Evolutionary conservation across 805 yeast genomes (phyloP).

Genomic region (Metschnikowia gruessii): DNA sequence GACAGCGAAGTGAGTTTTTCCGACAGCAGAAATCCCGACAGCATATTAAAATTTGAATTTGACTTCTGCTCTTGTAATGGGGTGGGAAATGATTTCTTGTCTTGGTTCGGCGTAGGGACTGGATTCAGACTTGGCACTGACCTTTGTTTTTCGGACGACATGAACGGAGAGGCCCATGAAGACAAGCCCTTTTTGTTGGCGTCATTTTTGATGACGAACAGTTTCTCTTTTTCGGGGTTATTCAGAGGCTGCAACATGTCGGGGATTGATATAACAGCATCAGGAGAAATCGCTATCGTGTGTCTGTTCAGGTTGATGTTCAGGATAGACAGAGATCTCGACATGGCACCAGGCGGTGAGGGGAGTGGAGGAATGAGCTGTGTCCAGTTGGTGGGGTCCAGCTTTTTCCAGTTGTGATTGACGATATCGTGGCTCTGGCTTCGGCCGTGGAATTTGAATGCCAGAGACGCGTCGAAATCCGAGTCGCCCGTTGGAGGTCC

Average conservation of each 20-base stretch:
- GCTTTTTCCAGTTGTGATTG: constrained; percentile 6
- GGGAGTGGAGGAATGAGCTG: constrained; percentile 35
- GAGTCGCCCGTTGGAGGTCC: constrained; percentile 3
- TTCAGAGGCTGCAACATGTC: constrained; percentile 20
- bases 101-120: neutral
- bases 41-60: neutral
- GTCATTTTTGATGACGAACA: constrained; percentile 9
- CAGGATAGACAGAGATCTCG: constrained; percentile 2
- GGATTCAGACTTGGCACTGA: neutral
- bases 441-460: constrained; percentile 12
- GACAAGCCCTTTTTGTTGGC: neutral
- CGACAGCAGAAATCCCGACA: constrained; percentile 4
- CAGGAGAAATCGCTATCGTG: constrained; percentile 20
- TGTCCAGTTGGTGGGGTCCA: constrained; percentile 26
- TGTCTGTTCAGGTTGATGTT: constrained; percentile 13
- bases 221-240: constrained; percentile 6
- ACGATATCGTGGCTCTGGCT: constrained; percentile 18
- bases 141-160: no score
- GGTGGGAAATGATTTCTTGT: neutral
- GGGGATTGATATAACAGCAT: constrained; percentile 8
- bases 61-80: neutral
- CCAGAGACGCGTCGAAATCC: constrained; percentile 6
- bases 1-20: constrained; percentile 1
- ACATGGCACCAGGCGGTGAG: constrained; percentile 1
- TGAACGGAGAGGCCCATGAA: neutral